These are phyloP conservation scores for Piedraia hortae DNA, from an alignment of 2,329 filamentous ascomycete species.

Conservation along the genomic window DNA sequence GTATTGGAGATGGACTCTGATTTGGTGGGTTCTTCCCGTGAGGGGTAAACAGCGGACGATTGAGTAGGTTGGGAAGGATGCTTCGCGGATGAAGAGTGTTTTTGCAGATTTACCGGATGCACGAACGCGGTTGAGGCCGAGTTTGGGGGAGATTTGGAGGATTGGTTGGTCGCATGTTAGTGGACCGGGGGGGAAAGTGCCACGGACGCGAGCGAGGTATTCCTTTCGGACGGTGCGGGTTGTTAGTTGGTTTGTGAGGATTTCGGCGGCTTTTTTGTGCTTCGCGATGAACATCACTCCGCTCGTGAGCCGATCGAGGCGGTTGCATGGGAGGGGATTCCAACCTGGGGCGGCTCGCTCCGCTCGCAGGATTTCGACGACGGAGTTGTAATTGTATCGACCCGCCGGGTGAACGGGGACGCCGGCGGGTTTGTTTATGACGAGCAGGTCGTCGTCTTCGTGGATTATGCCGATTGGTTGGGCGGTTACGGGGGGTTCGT, in stretches of 20 bases:
- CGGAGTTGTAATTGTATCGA: slow-evolving; percentile 82
- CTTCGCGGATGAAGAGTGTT: slow-evolving; percentile 73
- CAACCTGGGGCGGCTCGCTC: slow-evolving; percentile 33
- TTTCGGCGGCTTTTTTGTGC: slow-evolving; percentile 49
- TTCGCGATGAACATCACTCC: slow-evolving; percentile 98
- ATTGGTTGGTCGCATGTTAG: slow-evolving; percentile 84
- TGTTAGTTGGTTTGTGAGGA: slow-evolving; percentile 47
- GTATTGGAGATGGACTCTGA: slow-evolving; percentile 83
- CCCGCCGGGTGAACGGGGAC: slow-evolving; percentile 89
- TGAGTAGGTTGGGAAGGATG: slow-evolving; percentile 65
- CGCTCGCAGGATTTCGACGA: slow-evolving; percentile 76
- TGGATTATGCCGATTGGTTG: slow-evolving; percentile 59
- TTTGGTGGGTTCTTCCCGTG: slow-evolving; percentile 81
- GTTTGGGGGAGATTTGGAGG: slow-evolving; percentile 75
- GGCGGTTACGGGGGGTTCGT: slow-evolving; percentile 76
- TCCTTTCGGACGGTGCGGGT: slow-evolving; percentile 73
- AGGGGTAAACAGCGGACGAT: slow-evolving; percentile 84
- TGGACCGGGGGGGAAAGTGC: slow-evolving; percentile 74
- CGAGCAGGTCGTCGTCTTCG: slow-evolving; percentile 78
- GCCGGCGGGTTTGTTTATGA: slow-evolving; percentile 89
- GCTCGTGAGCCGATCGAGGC: slow-evolving; percentile 79
- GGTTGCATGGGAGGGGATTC: slow-evolving; percentile 51
- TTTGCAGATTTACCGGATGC: slow-evolving; percentile 73
- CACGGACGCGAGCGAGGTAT: slow-evolving; percentile 74
- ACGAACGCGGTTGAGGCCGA: slow-evolving; percentile 80